These are phyloP conservation scores for Helotiales sp. DNA, from an alignment of 2,329 filamentous ascomycete genomes.

Conservation along the genomic window DNA sequence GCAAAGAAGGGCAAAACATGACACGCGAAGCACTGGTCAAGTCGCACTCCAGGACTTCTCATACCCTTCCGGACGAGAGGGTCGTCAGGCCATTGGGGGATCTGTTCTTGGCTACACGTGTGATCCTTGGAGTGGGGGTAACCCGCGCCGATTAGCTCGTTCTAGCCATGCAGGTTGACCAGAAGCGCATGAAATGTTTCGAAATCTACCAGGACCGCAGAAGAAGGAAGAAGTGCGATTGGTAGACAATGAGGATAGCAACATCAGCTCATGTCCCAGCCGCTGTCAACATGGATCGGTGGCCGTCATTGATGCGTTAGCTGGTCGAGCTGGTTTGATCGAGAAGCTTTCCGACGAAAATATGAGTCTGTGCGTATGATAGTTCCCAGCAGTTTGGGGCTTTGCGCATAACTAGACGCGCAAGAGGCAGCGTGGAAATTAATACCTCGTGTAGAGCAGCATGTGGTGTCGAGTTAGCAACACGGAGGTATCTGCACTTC, in stretches of 20 bases:
- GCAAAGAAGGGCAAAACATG: not conserved
- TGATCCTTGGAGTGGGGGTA: not conserved
- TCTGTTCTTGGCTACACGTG: slow-evolving; percentile 7
- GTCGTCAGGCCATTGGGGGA: slow-evolving; percentile 7
- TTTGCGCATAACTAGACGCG: slow-evolving; percentile 8
- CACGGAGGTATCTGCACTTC: not conserved
- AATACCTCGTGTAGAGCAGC: not conserved
- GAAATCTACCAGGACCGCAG: not conserved
- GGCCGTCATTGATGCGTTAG: slow-evolving; percentile 3
- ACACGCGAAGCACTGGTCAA: not conserved
- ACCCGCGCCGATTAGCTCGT: slow-evolving; percentile 1
- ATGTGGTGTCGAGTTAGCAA: not conserved
- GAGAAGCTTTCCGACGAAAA: not conserved
- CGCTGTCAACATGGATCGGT: not conserved
- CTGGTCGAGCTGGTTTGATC: slow-evolving; percentile 4
- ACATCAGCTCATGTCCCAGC: not conserved
- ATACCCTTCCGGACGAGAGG: not conserved
- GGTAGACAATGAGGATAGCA: not conserved
- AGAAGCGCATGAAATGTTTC: slow-evolving; percentile 1
- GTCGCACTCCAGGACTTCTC: not conserved
- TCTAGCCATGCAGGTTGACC: not conserved
- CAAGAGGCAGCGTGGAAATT: not conserved
- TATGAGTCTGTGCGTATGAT: not conserved
- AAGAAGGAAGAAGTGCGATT: not conserved
- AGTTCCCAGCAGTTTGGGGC: not conserved